Evolutionary conservation across 2,329 filamentous ascomycete genomes (phyloP), one percentile per base, ranked within the genome.

Genomic region (Fusarium pseudoanthophilum): DNA sequence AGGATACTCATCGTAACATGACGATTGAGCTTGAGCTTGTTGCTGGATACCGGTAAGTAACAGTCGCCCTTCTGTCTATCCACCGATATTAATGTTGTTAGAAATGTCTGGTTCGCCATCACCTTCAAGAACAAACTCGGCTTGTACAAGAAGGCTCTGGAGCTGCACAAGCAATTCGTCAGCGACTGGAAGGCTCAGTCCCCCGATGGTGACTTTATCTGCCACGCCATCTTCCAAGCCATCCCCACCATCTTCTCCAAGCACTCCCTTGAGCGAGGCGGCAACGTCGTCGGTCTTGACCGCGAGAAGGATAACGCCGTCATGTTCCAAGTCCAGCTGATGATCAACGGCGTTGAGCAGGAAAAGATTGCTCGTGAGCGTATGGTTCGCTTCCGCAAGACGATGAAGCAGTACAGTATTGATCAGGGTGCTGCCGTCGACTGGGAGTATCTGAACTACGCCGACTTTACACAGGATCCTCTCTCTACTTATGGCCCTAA

Each of bases 391-490:
- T 67, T 67, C 39, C 62, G 62, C 2, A 43, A 52, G 21, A 28
- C 39, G 0, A 60, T 67, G 5, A 67, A 67, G 39, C 64, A 67
- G n/a, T 67, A 42, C 6, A 67, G 62, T 5, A 21, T 67, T 1
- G 62, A 60, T 9, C 45, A 67, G 14, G 45, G 37, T 1, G 62
- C 32, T 7, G 62, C 64, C 7, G 64, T 67, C 1, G 45, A 67
- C 1, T 67, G 64, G 64, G 62, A 67, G 28, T 67, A 67, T 30
- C 64, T 67, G 2, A 67, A 67, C 28, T 67, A 67, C 20, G 64
- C 64, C 13, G 64, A 67, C n/a, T 67, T 67, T 2, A 67, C 52
- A 0, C 64, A 67, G 11, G 64, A 67, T 28, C 64, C 64, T 7
- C 52, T 67, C 0, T 67, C 64, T 30, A 67, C 64, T 0, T 67